Evolutionary conservation across 768 basidiomycete genomes (phyloP).

Genomic region (Mycena amicta): DNA sequence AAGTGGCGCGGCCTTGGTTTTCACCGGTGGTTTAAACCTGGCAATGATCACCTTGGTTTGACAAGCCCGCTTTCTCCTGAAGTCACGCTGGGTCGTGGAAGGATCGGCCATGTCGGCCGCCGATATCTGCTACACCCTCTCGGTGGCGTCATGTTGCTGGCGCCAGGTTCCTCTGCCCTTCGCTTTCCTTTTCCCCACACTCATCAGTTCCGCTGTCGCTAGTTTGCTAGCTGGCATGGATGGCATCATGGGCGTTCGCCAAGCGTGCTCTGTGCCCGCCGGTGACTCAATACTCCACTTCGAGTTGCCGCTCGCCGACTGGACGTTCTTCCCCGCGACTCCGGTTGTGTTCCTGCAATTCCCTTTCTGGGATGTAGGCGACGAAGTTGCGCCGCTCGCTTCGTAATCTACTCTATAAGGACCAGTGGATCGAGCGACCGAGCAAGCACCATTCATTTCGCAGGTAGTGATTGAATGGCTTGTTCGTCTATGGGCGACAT

Average conservation of each 20-base stretch:
- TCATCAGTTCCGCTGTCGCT: not conserved
- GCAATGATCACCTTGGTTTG: not conserved
- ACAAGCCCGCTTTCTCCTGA: not conserved
- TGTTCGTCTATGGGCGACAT: not conserved
- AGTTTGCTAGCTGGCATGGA: not conserved
- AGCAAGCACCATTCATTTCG: not conserved
- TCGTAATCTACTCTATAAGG: not conserved
- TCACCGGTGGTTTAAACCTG: not conserved
- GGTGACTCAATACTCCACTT: not conserved
- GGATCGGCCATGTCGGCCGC: too few species aligned
- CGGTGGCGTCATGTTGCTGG: not conserved
- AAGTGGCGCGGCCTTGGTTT: not conserved
- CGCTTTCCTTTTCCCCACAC: not conserved
- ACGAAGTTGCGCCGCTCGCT: not conserved
- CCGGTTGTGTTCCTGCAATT: constrained; percentile 7
- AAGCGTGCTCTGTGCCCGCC: too few species aligned
- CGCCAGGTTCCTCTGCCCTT: not conserved
- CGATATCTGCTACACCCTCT: not conserved
- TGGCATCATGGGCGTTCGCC: not conserved
- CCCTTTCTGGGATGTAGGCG: constrained; percentile 18
- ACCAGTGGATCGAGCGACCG: not conserved
- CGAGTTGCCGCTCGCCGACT: not conserved
- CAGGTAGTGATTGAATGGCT: not conserved
- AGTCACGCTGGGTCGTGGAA: not conserved
- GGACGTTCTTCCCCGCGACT: not conserved